A percentile compares a stretch with the other conserved stretches of the same genome.
phyloP scores from a whole-genome alignment of 176 grass and related monocot species.

The Tuctoria greenei region DNA sequence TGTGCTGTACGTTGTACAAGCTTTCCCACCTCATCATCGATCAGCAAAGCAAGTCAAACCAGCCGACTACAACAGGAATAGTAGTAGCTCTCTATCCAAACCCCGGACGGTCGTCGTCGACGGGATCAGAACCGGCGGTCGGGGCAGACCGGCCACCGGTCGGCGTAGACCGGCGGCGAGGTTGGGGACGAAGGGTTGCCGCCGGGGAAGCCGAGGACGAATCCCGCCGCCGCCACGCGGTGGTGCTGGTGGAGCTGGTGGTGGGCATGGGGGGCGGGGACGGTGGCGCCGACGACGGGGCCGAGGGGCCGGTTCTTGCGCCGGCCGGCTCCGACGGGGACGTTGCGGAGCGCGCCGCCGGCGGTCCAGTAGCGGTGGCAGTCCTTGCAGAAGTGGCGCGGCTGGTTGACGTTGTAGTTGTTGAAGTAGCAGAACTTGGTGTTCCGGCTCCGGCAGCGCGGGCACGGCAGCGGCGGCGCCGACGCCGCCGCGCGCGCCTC shows the following conservation, averaged over 20 bases:
- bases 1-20: slow-evolving; percentile 26
- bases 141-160: slow-evolving; percentile 45
- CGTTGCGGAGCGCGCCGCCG: slow-evolving; percentile 81
- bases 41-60: slow-evolving; percentile 29
- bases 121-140: slow-evolving; percentile 41
- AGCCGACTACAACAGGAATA: not conserved
- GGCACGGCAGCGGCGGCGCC: slow-evolving; percentile 59
- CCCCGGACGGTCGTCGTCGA: no score
- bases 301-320: slow-evolving; percentile 56
- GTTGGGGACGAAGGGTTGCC: slow-evolving; percentile 13
- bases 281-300: not conserved
- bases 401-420: slow-evolving; percentile 79
- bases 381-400: slow-evolving; percentile 82
- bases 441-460: slow-evolving; percentile 64
- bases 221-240: not conserved
- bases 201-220: slow-evolving; percentile 49
- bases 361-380: slow-evolving; percentile 96
- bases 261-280: not conserved
- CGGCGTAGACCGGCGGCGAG: slow-evolving; percentile 42
- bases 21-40: not conserved
- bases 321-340: slow-evolving; percentile 66
- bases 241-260: slow-evolving; percentile 24
- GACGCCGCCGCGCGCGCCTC: slow-evolving; percentile 52
- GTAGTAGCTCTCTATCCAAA: not conserved
- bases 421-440: slow-evolving; percentile 87